A percentile compares a stretch with the other conserved stretches of the same genome.
phyloP scores from a whole-genome alignment of 495 filamentous ascomycete species.

The Aspergillus haitiensis region DNA sequence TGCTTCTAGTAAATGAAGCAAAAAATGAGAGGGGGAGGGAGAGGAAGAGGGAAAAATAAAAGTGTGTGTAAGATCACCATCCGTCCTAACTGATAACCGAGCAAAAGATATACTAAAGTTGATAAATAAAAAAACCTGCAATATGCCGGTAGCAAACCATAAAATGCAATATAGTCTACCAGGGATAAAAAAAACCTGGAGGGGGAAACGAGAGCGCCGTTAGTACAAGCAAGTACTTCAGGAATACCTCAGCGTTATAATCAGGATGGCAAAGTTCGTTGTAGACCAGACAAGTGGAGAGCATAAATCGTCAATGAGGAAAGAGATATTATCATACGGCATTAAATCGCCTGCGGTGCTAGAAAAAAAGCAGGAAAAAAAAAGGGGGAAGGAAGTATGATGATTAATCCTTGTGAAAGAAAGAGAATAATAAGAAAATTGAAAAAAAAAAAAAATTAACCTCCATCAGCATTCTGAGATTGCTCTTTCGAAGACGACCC shows the following conservation, averaged over 20 bases:
- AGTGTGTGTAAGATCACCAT: too few species aligned
- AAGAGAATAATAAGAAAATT: not conserved
- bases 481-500: conserved; percentile 24
- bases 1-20: too few species aligned
- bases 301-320: conserved; percentile 13
- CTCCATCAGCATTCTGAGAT: conserved; percentile 20
- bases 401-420: not conserved
- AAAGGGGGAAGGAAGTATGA: not conserved
- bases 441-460: conserved; percentile 7
- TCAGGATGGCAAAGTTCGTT: too few species aligned
- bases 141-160: too few species aligned
- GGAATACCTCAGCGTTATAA: not conserved
- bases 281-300: not conserved
- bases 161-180: too few species aligned
- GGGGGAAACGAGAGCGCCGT: too few species aligned
- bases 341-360: not conserved
- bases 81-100: too few species aligned
- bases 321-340: not conserved
- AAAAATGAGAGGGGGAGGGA: too few species aligned
- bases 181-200: too few species aligned
- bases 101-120: too few species aligned
- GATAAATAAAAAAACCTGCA: too few species aligned
- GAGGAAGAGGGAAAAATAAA: too few species aligned
- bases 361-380: not conserved
- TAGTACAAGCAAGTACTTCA: not conserved